Conservation (phyloP, 176 grass and related monocot genomes). For the Aegilops bicornis region DNA sequence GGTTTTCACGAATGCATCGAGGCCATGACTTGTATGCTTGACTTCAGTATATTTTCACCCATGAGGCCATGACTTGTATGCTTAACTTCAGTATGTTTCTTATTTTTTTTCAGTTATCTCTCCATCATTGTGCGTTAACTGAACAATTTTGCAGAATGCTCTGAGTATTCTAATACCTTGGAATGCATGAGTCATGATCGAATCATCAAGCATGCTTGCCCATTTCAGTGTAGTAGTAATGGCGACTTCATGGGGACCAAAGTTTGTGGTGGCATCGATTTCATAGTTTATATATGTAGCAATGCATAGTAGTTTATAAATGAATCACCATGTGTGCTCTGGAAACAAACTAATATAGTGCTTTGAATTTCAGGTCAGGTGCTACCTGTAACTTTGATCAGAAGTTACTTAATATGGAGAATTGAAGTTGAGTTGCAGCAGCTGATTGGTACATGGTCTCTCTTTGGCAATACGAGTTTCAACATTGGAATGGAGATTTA, state of each 20-base stretch:
- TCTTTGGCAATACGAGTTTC: no score
- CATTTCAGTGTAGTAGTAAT: background rate
- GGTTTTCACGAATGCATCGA: background rate
- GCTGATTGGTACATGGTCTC: background rate
- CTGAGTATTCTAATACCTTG: background rate
- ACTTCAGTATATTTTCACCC: background rate
- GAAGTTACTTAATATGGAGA: background rate
- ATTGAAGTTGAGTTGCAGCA: background rate
- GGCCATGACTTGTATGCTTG: background rate
- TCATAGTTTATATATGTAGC: background rate
- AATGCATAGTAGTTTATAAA: background rate
- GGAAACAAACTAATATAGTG: background rate
- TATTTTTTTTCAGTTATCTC: background rate
- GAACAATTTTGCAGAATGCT: background rate
- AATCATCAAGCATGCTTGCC: background rate
- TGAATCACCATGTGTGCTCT: background rate
- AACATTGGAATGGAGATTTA: no score
- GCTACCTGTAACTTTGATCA: background rate
- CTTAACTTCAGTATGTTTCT: background rate
- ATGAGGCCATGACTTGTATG: background rate
- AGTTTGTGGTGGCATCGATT: background rate
- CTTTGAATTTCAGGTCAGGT: background rate
- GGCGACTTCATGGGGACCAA: background rate
- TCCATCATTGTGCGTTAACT: background rate
- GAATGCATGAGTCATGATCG: background rate